phyloP scores from a whole-genome alignment of 73 alveolate species.

The Effrenium voratum region DNA sequence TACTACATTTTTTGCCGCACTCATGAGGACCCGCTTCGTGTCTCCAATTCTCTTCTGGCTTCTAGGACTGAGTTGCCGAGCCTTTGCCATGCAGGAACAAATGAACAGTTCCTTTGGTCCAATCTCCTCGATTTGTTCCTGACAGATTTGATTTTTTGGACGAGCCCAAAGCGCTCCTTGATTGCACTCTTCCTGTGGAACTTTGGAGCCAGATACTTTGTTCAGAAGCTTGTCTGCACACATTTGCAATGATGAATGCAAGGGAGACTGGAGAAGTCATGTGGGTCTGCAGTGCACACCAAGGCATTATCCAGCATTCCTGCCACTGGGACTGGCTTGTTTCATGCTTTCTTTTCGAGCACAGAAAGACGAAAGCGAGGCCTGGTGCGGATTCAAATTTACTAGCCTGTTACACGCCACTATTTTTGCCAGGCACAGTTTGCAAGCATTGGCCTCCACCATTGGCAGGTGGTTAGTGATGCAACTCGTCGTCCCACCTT shows the following conservation, averaged over 20 bases:
- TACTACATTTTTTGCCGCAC: too few relatives aligned
- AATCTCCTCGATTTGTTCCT: background rate
- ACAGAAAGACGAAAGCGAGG: background rate
- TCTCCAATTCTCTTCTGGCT: constrained; percentile 59
- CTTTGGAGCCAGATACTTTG: background rate
- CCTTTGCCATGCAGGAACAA: background rate
- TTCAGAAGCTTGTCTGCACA: background rate
- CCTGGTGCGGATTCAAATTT: too few relatives aligned
- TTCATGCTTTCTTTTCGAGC: background rate
- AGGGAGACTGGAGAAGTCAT: background rate
- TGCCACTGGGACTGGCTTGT: constrained; percentile 15
- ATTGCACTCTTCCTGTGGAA: constrained; percentile 77
- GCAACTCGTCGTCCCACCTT: constrained; percentile 15
- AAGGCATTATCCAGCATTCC: constrained; percentile 34
- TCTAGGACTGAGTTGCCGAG: constrained; percentile 6
- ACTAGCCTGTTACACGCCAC: too few relatives aligned
- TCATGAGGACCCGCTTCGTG: constrained; percentile 65
- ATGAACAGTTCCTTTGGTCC: background rate
- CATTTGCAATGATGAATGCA: background rate
- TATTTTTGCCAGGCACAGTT: too few relatives aligned
- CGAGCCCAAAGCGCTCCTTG: constrained; percentile 37
- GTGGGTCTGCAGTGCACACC: background rate
- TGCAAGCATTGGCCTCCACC: background rate
- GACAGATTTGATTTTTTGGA: constrained; percentile 67
- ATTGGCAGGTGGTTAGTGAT: background rate